Evolutionary conservation across 192 early-diverging fungal species (phyloP).

Genomic region (Entomortierella beljakovae): DNA sequence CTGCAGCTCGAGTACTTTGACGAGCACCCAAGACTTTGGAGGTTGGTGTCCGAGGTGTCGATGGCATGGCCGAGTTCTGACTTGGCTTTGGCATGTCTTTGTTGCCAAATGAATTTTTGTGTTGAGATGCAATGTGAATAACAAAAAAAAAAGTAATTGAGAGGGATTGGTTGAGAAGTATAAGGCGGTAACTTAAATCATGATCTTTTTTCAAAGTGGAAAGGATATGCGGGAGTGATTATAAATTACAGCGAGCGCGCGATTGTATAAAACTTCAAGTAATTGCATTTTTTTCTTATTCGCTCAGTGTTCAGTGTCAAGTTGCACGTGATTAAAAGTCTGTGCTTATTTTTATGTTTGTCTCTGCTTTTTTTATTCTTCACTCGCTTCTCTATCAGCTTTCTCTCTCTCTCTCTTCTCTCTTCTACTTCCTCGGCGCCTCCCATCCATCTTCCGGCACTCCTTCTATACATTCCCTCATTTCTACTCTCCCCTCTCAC

Average conservation of each 20-base stretch:
- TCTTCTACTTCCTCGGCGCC: not conserved
- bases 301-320: too few relatives aligned
- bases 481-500: constrained; percentile 2
- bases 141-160: not conserved
- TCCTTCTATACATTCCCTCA: not conserved
- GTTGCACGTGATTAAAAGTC: too few relatives aligned
- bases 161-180: too few relatives aligned
- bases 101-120: not conserved
- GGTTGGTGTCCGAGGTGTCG: constrained; percentile 12
- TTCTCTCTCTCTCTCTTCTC: not conserved
- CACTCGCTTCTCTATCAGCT: not conserved
- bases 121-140: too few relatives aligned
- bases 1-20: not conserved
- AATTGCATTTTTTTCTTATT: not conserved
- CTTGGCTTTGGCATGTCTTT: not conserved
- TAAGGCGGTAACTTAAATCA: too few relatives aligned
- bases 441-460: not conserved
- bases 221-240: too few relatives aligned
- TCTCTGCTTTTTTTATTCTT: not conserved
- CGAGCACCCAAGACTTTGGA: not conserved
- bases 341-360: not conserved
- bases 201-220: too few relatives aligned
- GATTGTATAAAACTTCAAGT: too few relatives aligned
- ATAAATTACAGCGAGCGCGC: too few relatives aligned
- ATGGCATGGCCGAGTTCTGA: constrained; percentile 3